Evolutionary conservation across 2,329 filamentous ascomycete genomes (phyloP).

Genomic region (Talaromyces piceae): DNA sequence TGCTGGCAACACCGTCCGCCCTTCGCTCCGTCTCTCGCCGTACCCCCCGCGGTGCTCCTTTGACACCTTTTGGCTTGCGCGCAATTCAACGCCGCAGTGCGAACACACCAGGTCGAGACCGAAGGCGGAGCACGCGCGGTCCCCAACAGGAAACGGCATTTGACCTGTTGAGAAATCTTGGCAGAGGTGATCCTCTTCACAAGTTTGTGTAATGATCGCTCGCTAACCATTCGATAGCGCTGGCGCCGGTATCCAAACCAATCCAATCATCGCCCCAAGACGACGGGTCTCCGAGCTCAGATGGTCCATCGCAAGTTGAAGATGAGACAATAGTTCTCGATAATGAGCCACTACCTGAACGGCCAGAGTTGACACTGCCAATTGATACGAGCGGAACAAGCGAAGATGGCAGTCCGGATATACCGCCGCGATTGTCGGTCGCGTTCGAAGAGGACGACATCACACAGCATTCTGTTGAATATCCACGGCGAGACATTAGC

Average conservation of each 20-base stretch:
- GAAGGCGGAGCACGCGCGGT: conserved; percentile 40
- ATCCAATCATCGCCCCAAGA: conserved; percentile 42
- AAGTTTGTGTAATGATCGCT: not conserved
- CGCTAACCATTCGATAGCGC: conserved; percentile 26
- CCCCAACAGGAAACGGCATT: conserved; percentile 49
- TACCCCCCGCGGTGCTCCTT: conserved; percentile 38
- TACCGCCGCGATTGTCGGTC: conserved; percentile 33
- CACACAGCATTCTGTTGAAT: conserved; percentile 35
- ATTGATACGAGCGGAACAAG: conserved; percentile 40
- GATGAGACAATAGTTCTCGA: conserved; percentile 42
- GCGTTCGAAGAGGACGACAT: conserved; percentile 39
- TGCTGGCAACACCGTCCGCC: conserved; percentile 24
- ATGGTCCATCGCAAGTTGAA: conserved; percentile 7
- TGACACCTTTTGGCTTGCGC: conserved; percentile 49
- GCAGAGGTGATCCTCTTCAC: conserved; percentile 35
- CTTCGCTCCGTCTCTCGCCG: conserved; percentile 26
- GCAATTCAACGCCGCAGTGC: conserved; percentile 48
- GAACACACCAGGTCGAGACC: conserved; percentile 43
- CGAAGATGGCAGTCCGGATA: conserved; percentile 32
- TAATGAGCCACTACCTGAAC: conserved; percentile 38
- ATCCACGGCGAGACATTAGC: conserved; percentile 34
- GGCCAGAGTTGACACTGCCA: conserved; percentile 38
- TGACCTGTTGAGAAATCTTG: conserved; percentile 46
- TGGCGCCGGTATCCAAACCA: conserved; percentile 42
- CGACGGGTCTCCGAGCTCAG: conserved; percentile 15